These are phyloP conservation scores for Apostasia shenzhenica DNA, from an alignment of 106 monocot genomes.

Conservation along the genomic window DNA sequence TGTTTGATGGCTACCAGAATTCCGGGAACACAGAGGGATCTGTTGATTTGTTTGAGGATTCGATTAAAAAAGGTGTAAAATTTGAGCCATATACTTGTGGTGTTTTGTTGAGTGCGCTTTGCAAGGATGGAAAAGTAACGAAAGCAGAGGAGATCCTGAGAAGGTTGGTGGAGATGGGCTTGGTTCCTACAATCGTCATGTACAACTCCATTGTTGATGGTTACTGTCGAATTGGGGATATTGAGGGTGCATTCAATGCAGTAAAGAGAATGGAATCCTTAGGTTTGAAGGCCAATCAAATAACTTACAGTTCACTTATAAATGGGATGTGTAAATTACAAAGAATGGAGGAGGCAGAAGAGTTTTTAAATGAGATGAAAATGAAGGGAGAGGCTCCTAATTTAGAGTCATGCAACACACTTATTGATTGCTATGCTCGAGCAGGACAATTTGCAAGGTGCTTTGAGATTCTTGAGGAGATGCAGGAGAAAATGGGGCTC, in stretches of 20 bases:
- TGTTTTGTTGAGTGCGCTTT: slow-evolving; percentile 59
- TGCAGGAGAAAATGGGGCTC: slow-evolving; percentile 13
- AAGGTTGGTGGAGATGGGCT: slow-evolving; percentile 29
- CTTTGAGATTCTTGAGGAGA: slow-evolving; percentile 18
- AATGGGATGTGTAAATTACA: slow-evolving; percentile 60
- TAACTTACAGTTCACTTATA: slow-evolving; percentile 70
- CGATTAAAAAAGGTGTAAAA: slow-evolving; percentile 23
- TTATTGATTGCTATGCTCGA: slow-evolving; percentile 52
- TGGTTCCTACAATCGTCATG: slow-evolving; percentile 47
- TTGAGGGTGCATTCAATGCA: slow-evolving; percentile 29
- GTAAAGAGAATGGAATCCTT: slow-evolving; percentile 35
- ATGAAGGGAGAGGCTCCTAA: slow-evolving; percentile 32
- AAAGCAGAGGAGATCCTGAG: slow-evolving; percentile 48
- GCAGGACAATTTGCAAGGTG: slow-evolving; percentile 8
- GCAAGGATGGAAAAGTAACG: slow-evolving; percentile 53
- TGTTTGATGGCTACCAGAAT: slow-evolving; percentile 26
- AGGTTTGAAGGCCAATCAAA: slow-evolving; percentile 29
- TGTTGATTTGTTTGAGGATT: slow-evolving; percentile 38
- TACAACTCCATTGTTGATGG: slow-evolving; percentile 67
- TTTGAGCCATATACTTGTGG: slow-evolving; percentile 31
- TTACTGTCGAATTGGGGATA: slow-evolving; percentile 34
- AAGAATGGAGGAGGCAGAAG: slow-evolving; percentile 44
- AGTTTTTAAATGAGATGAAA: slow-evolving; percentile 29
- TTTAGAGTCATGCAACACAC: slow-evolving; percentile 49
- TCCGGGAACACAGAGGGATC: slow-evolving; percentile 16